phyloP scores from a whole-genome alignment of 345 rosid species.

The Garcia nutans region DNA sequence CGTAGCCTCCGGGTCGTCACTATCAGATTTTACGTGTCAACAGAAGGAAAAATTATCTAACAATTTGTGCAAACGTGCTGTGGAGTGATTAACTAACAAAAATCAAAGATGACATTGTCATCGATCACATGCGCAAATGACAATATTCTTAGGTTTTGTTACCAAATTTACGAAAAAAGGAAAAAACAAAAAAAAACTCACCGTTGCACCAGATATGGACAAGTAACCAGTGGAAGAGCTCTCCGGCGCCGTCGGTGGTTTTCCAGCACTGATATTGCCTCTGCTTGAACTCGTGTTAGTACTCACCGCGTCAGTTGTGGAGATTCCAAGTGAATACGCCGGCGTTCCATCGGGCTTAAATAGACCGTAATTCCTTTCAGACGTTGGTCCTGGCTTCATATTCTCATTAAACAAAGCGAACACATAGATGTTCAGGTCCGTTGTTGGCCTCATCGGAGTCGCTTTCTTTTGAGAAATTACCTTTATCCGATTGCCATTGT shows the following conservation, averaged over 20 bases:
- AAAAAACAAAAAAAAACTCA: background rate
- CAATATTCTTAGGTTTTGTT: background rate
- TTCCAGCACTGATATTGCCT: background rate
- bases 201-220: constrained; percentile 26
- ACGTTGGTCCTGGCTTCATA: constrained; percentile 89
- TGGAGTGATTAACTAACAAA: too few relatives aligned
- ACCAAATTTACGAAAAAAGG: background rate
- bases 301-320: background rate
- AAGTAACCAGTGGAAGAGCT: constrained; percentile 27
- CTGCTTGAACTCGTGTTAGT: constrained; percentile 5
- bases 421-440: constrained; percentile 59
- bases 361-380: constrained; percentile 93
- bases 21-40: too few relatives aligned
- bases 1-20: background rate
- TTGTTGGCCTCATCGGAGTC: constrained; percentile 72
- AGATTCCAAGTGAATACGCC: constrained; percentile 52
- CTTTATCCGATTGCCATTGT: constrained; percentile 79
- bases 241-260: constrained; percentile 17
- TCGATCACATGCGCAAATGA: background rate
- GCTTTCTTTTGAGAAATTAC: constrained; percentile 54
- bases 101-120: background rate
- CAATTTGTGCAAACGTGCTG: too few relatives aligned
- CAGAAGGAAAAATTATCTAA: too few relatives aligned
- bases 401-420: constrained; percentile 94
- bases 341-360: constrained; percentile 89